Evolutionary conservation across 495 filamentous ascomycete species (phyloP), one percentile per base, ranked within the genome.

Genomic region (Saxophila tyrrhenica): DNA sequence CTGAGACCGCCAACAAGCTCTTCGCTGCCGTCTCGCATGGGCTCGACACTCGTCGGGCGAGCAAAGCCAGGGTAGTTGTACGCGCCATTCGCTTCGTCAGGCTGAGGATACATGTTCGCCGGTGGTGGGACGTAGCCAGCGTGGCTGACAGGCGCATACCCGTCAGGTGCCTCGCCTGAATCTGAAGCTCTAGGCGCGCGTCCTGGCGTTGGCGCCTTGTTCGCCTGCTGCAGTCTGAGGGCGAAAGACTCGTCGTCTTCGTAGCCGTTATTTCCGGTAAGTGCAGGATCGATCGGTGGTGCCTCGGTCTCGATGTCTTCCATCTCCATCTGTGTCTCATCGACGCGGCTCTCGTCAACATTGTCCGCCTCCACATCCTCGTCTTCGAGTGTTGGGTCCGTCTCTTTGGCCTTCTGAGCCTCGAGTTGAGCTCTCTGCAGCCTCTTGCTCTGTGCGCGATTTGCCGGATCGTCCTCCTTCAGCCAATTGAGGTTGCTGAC

Each of bases 401-500:
- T 65, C 20, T 69, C 56, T 47, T 75, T 75, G 2, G 68, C 72
- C 13, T 70, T 51, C 58, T 75, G 74, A 9, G 75, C 79, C 55
- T 80, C 77, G 44, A 71, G 66, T 39, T 67, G 67, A 10, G 73
- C 73, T 46, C 71, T 72, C 38, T 68, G 67, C 22, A 83, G 58
- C 7, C 77, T 73, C 21, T 63, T 64, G 11, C 65, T 74, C 7
- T 78, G 71, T 11, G 68, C 50, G 9, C 67, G 61, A 48, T 63
- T 54, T 51, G 75, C 73, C 51, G 73, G 70, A 7, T 68, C 70
- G 25, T 70, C 72, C 51, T 81, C 76, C 51, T 78, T 79, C 48
- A 95, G 64, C 86, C 87, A 94, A 24, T 73, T 76, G 8, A 89
- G 68, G 66, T 97, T 97, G 16, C 89, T 87, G 22, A 83, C 73